phyloP scores from a whole-genome alignment of 2,329 filamentous ascomycete genomes.

The Fusarium abutilonis region DNA sequence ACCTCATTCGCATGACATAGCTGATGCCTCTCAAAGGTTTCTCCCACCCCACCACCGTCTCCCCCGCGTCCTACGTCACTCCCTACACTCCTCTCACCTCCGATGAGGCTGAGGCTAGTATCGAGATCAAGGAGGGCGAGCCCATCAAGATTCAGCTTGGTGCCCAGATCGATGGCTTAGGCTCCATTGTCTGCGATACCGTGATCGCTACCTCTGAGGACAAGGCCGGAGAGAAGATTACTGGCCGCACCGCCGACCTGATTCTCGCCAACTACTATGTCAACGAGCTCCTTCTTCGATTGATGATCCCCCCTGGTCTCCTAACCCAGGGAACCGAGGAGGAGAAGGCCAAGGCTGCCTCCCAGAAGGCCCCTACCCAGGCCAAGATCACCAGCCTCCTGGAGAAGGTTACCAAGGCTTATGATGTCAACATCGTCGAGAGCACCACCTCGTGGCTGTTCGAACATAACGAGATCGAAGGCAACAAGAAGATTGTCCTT shows the following conservation, averaged over 20 bases:
- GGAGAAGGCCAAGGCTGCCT: conserved; percentile 90
- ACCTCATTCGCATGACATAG: conserved; percentile 1
- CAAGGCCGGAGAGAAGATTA: conserved; percentile 70
- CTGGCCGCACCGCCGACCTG: conserved; percentile 84
- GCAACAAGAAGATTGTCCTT: conserved; percentile 96
- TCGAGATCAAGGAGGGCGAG: conserved; percentile 84
- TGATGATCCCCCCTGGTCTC: conserved; percentile 91
- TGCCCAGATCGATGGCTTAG: conserved; percentile 97
- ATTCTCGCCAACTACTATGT: conserved; percentile 92
- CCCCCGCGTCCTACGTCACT: conserved; percentile 91
- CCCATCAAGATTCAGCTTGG: conserved; percentile 98
- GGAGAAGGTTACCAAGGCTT: conserved; percentile 90
- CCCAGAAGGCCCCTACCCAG: conserved; percentile 85
- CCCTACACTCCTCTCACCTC: conserved; percentile 93
- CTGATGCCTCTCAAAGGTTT: conserved; percentile 67
- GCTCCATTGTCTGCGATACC: conserved; percentile 94
- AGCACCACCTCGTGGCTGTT: conserved; percentile 98
- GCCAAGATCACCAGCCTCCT: conserved; percentile 85
- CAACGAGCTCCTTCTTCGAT: conserved; percentile 90
- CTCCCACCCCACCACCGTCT: conserved; percentile 93
- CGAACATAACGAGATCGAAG: conserved; percentile 96
- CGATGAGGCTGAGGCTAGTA: conserved; percentile 84
- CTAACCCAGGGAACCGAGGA: conserved; percentile 86
- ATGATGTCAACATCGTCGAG: conserved; percentile 93
- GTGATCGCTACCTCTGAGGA: conserved; percentile 75